Evolutionary conservation across 352 stramenopile species (phyloP).

Genomic region (Globisporangium ultimum): DNA sequence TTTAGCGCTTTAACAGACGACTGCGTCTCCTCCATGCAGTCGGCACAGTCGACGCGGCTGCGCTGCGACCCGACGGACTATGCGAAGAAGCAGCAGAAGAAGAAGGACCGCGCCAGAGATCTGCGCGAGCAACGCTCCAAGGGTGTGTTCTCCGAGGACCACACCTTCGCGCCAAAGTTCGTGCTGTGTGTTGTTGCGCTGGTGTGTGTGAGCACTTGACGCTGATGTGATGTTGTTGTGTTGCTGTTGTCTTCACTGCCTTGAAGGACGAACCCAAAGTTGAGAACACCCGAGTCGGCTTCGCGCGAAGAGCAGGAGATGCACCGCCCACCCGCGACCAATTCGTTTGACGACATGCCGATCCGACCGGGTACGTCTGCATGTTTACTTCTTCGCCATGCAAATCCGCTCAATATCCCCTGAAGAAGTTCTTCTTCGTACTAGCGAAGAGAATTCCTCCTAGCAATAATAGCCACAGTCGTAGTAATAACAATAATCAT

Average conservation of each 20-base stretch:
- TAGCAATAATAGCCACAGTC: constrained; percentile 18
- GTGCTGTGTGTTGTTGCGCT: constrained; percentile 16
- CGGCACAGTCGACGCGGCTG: constrained; percentile 36
- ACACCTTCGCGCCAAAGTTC: constrained; percentile 76
- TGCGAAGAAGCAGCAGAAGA: constrained; percentile 74
- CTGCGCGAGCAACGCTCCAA: constrained; percentile 64
- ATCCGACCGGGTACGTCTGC: constrained; percentile 39
- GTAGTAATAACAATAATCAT: constrained; percentile 59
- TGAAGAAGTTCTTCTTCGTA: constrained; percentile 15
- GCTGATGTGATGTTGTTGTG: not conserved
- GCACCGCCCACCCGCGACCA: constrained; percentile 12
- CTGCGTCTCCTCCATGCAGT: constrained; percentile 1
- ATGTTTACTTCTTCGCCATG: constrained; percentile 7
- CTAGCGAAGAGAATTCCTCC: constrained; percentile 14
- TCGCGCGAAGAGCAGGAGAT: constrained; percentile 55
- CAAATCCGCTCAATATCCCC: constrained; percentile 18
- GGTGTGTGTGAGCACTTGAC: not conserved
- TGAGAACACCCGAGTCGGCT: constrained; percentile 21
- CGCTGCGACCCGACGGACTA: constrained; percentile 80
- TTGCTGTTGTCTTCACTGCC: not conserved
- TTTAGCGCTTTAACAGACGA: too few species aligned
- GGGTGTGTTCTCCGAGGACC: constrained; percentile 68
- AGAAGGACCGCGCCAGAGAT: constrained; percentile 72
- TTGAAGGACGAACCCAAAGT: constrained; percentile 46
- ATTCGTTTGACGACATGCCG: constrained; percentile 37